Conservation (phyloP, 2,329 filamentous ascomycete species). For the Acrocalymma vagum region DNA sequence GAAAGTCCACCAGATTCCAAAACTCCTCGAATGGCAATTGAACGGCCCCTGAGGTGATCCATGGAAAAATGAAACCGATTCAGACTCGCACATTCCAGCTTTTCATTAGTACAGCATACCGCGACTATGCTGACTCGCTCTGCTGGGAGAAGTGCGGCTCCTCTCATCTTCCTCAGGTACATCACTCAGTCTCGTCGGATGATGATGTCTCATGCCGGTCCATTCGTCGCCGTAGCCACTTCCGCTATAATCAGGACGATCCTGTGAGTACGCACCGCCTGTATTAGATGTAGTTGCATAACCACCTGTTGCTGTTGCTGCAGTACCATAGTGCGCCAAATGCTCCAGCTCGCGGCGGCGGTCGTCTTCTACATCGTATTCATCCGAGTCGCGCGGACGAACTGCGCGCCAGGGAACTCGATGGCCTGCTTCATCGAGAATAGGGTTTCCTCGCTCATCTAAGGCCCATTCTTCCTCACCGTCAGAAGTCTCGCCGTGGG, state of each 20-base stretch:
- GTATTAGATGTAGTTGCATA: conserved; percentile 37
- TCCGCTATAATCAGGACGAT: conserved; percentile 50
- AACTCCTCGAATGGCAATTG: no score
- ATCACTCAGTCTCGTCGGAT: conserved; percentile 49
- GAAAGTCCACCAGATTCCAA: no score
- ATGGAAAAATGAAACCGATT: no score
- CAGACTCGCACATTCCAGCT: no score
- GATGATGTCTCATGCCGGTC: conserved; percentile 48
- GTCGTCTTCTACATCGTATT: conserved; percentile 64
- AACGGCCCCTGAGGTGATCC: no score
- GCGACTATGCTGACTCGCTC: conserved; percentile 45
- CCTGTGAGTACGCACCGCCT: conserved; percentile 21
- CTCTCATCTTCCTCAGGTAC: conserved; percentile 51
- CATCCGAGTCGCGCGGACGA: conserved; percentile 53
- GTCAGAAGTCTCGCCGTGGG: conserved; percentile 41
- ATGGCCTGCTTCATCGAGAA: conserved; percentile 44
- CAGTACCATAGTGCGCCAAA: conserved; percentile 54
- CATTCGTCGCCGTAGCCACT: conserved; percentile 48
- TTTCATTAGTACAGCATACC: conserved; percentile 28
- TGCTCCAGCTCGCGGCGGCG: conserved; percentile 58
- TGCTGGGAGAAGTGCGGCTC: conserved; percentile 46
- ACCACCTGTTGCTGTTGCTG: conserved; percentile 35
- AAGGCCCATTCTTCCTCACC: conserved; percentile 48
- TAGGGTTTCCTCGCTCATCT: conserved; percentile 46
- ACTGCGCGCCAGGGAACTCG: conserved; percentile 44